Evolutionary conservation across 2,329 filamentous ascomycete species (phyloP).

Genomic region (Microsporum ferrugineum): DNA sequence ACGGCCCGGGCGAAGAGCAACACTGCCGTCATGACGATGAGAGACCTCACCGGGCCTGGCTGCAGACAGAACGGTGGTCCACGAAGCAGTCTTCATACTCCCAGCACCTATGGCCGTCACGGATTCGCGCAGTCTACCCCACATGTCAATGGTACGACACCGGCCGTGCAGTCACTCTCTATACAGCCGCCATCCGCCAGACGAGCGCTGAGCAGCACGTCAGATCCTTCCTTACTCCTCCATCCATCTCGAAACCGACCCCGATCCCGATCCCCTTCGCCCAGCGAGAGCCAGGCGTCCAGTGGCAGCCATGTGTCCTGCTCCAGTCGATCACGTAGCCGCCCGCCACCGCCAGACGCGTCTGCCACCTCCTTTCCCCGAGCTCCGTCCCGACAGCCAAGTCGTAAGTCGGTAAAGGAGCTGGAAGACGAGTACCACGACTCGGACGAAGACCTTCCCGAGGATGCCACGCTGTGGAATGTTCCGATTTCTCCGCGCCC

Average conservation of each 20-base stretch:
- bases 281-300: neutral
- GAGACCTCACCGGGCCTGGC: neutral
- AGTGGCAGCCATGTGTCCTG: neutral
- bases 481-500: conserved; percentile 40
- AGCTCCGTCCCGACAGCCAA: conserved; percentile 34
- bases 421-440: conserved; percentile 41
- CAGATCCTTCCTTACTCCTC: conserved; percentile 19
- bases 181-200: conserved; percentile 17
- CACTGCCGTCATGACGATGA: conserved; percentile 1
- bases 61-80: neutral
- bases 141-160: conserved; percentile 15
- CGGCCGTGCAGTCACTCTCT: conserved; percentile 18
- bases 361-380: conserved; percentile 21
- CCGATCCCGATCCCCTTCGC: conserved; percentile 13
- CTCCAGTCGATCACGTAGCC: conserved; percentile 18
- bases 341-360: conserved; percentile 18
- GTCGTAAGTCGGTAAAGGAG: conserved; percentile 37
- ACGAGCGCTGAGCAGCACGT: conserved; percentile 9
- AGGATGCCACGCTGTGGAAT: conserved; percentile 41
- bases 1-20: neutral
- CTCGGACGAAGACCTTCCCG: conserved; percentile 40
- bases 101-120: conserved; percentile 1
- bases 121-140: conserved; percentile 7
- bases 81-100: neutral
- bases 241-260: conserved; percentile 9